A percentile compares a stretch with the other conserved stretches of the same genome.
phyloP scores from a whole-genome alignment of 2,329 filamentous ascomycete genomes.

The Scedosporium apiospermum region DNA sequence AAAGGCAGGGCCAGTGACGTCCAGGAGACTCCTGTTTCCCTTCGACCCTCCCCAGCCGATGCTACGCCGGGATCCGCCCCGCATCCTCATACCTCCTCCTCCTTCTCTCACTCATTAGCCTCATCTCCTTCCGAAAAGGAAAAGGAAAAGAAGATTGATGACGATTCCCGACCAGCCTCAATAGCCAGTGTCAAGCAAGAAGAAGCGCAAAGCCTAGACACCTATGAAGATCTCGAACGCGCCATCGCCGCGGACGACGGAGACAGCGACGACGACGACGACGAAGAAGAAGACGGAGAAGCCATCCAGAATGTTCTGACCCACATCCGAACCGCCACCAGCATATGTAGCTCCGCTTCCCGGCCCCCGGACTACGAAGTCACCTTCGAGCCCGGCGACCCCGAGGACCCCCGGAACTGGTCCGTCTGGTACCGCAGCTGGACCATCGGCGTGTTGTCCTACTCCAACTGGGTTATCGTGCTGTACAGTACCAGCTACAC shows the following conservation, averaged over 20 bases:
- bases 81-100: background rate
- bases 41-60: background rate
- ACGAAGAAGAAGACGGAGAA: conserved; percentile 23
- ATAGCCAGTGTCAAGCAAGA: background rate
- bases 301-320: conserved; percentile 34
- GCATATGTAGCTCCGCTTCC: conserved; percentile 30
- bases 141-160: background rate
- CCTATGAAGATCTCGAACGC: conserved; percentile 26
- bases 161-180: background rate
- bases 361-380: conserved; percentile 58
- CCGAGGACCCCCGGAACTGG: conserved; percentile 61
- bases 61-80: background rate
- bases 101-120: background rate
- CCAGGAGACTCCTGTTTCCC: background rate
- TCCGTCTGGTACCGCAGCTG: conserved; percentile 36
- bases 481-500: conserved; percentile 75
- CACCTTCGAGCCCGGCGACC: conserved; percentile 56
- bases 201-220: conserved; percentile 14
- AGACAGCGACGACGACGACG: no score
- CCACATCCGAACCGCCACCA: conserved; percentile 30
- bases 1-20: background rate
- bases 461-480: conserved; percentile 43
- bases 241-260: conserved; percentile 20
- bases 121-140: background rate
- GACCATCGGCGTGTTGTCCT: conserved; percentile 34